Conservation (phyloP, 2,329 filamentous ascomycete species). For the Dactylellina haptotyla region DNA sequence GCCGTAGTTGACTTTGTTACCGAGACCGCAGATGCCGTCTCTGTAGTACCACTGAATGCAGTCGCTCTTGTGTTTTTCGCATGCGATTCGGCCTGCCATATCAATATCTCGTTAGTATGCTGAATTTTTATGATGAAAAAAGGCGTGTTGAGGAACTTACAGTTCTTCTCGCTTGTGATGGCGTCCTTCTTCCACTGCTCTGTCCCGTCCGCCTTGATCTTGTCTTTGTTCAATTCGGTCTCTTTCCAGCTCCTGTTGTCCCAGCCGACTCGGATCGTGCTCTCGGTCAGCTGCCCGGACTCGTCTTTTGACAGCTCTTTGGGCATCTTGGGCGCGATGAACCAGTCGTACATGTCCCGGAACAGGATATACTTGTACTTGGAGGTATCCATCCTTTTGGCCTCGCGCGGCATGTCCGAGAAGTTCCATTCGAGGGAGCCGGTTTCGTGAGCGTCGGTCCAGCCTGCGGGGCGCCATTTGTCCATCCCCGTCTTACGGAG, state of each 20-base stretch:
- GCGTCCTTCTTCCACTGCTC: constrained; percentile 44
- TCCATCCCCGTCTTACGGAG: constrained; percentile 34
- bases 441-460: constrained; percentile 28
- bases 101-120: constrained; percentile 13
- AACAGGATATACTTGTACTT: constrained; percentile 47
- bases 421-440: constrained; percentile 41
- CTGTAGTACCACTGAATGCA: constrained; percentile 51
- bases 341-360: constrained; percentile 49
- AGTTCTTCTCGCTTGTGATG: constrained; percentile 43
- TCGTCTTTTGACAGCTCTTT: constrained; percentile 17
- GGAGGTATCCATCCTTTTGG: constrained; percentile 25
- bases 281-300: constrained; percentile 11
- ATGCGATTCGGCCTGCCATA: constrained; percentile 39
- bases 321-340: constrained; percentile 33
- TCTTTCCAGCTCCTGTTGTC: constrained; percentile 50
- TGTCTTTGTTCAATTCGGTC: constrained; percentile 46
- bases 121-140: neutral
- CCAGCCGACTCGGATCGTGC: constrained; percentile 34
- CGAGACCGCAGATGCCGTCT: constrained; percentile 46
- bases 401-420: constrained; percentile 33
- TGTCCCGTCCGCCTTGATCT: constrained; percentile 16
- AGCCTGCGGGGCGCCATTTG: constrained; percentile 46
- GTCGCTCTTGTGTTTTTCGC: constrained; percentile 30
- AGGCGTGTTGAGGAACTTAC: constrained; percentile 13
- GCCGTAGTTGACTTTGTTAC: constrained; percentile 45